Evolutionary conservation across 139 green algal genomes (phyloP), one percentile per base, ranked within the genome.

Genomic region (Nannochloris sp.): DNA sequence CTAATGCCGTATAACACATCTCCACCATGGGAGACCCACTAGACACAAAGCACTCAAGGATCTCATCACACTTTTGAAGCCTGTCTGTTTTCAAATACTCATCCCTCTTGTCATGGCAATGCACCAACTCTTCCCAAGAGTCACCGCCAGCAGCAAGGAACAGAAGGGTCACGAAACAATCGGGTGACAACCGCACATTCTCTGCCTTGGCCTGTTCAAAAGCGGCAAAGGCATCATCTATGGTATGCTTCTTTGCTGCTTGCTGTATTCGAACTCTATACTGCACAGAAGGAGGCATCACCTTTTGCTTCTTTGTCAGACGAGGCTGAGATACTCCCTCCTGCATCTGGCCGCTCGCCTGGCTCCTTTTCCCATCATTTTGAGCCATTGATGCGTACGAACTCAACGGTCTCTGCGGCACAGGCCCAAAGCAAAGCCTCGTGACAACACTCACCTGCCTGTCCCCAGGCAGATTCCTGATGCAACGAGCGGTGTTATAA

Each of bases 121-220:
- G n/a, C 46, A 53, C 46, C n/a, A 53, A 53, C n/a, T 20, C 46
- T 23, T 83, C 75, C 78, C 78, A 84, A 3, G 30, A 50, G 5
- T 83, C 70, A 13, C 75, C 78, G 16, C 75, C 78, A 31, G 68
- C 37, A 63, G 67, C 77, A 11, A 84, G 62, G 50, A 77, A 85
- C 40, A 85, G 62, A 37, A 85, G 45, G 4, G 5, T 67, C 43
- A 61, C 44, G 31, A 75, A 74, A 14, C 62, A 29, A 56, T 79
- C 63, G 0, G 36, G 10, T 6, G 29, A 13, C 6, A 84, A 14
- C 9, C 17, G 12, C 10, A 79, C 49, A 46, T 66, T 63, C 25
- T 57, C 40, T 13, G 43, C 44, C 26, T 74, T 62, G 45, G 67
- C 71, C 1, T n/a, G 17, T 23, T 83, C 63, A 17, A 79, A 83